Evolutionary conservation across 1,284 basidiomycete genomes (phyloP).

Genomic region (Xerocomus amazonicus): DNA sequence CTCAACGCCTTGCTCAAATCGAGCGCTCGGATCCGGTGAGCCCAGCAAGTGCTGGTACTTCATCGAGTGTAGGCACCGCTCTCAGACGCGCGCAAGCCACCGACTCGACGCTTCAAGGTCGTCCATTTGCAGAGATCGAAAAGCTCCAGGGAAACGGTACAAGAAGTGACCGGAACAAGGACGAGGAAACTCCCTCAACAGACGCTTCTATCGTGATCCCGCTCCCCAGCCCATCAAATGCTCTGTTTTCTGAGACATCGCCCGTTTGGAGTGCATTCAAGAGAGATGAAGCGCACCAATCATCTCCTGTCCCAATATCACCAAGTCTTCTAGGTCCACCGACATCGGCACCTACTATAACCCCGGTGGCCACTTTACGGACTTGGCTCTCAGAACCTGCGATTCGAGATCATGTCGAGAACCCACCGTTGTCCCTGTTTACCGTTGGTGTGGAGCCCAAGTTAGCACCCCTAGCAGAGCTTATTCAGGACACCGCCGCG

Average conservation of each 20-base stretch:
- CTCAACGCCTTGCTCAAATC: slow-evolving; percentile 49
- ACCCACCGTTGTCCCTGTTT: slow-evolving; percentile 13
- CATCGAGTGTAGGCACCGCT: slow-evolving; percentile 29
- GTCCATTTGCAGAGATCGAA: slow-evolving; percentile 26
- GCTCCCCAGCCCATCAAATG: slow-evolving; percentile 18
- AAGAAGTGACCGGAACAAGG: neutral
- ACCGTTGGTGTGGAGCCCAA: slow-evolving; percentile 12
- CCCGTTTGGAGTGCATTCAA: slow-evolving; percentile 27
- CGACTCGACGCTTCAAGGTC: slow-evolving; percentile 8
- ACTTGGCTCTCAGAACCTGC: slow-evolving; percentile 23
- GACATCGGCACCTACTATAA: neutral
- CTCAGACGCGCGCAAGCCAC: slow-evolving; percentile 27
- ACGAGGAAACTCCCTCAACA: slow-evolving; percentile 19
- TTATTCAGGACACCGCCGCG: slow-evolving; percentile 37
- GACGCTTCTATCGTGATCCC: slow-evolving; percentile 29
- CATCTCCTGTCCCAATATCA: slow-evolving; percentile 4
- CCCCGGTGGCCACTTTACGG: slow-evolving; percentile 10
- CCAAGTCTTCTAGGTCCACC: slow-evolving; percentile 6
- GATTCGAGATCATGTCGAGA: slow-evolving; percentile 22
- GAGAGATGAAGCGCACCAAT: slow-evolving; percentile 2
- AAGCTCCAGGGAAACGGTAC: slow-evolving; percentile 17
- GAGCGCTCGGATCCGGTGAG: slow-evolving; percentile 30
- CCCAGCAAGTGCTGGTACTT: slow-evolving; percentile 22
- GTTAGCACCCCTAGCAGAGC: slow-evolving; percentile 31
- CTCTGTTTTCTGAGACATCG: slow-evolving; percentile 4